Base-by-base conservation (phyloP, 768 basidiomycete species). In the Boletellus ananas region DNA sequence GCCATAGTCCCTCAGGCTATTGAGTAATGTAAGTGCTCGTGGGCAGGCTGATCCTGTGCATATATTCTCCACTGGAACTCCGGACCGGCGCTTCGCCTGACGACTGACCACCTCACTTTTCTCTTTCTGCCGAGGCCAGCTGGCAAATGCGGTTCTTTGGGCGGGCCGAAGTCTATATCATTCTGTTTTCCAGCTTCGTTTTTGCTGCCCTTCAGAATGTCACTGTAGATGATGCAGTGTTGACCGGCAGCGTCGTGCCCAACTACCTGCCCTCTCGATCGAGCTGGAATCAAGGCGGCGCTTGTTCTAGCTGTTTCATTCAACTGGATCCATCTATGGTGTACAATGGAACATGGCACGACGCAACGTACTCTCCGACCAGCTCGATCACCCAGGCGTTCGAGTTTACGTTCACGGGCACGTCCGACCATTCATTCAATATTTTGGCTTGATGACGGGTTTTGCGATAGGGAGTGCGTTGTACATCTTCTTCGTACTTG, bases 301-400 rank as follows among this genome's bases (percentile, higher is more conserved):
- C 20, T 9, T 61, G 60, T n/a, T 6, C 49, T 1, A 4, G 0
- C 2, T 61, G 60, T 8, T 0, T 13, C 1, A 47, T 17, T 3
- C 2, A 35, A 1, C 57, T 49, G 3, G 38, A 56, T 34, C 29
- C 51, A 6, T 12, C 47, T 1, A 13, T 3, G 16, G 54, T 41
- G 2, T 51, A 58, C 34, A 31, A 62, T 6, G 50, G 34, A 2
- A 61, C 60, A 36, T 61, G 60, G 60, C 60, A 61, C 14, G 59
- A 55, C 7, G 1, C 41, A 3, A 61, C 49, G 4, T 56, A 8
- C 14, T 0, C 1, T 36, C 27, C 33, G 2, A 2, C 4, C 7
- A 25, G 14, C 2, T 18, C 8, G 0, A 18, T 10, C 34, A 11
- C 23, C 12, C 53, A 27, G 29, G 13, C 10, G 3, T 35, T 62